Evolutionary conservation across 345 rosid species (phyloP).

Genomic region (Kernera saxatilis): DNA sequence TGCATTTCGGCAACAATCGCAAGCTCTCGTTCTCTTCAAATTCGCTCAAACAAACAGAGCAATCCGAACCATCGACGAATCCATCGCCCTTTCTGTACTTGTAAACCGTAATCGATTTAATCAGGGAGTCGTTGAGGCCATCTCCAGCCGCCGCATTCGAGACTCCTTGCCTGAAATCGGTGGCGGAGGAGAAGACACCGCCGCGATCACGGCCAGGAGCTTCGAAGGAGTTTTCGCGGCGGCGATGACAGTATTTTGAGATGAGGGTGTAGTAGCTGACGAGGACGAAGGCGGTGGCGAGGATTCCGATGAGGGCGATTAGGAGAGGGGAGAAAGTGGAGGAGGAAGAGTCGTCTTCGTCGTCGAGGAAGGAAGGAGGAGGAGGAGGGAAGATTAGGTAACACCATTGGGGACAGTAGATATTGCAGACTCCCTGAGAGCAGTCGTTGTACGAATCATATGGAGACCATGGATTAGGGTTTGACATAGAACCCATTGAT

Average conservation of each 20-base stretch:
- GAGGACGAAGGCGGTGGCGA: conserved; percentile 64
- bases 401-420: conserved; percentile 88
- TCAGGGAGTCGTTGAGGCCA: conserved; percentile 57
- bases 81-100: conserved; percentile 54
- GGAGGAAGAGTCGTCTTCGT: conserved; percentile 30
- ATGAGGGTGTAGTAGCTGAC: conserved; percentile 69
- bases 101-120: conserved; percentile 50
- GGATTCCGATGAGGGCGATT: conserved; percentile 64
- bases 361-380: conserved; percentile 46
- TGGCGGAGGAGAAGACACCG: neutral
- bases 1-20: conserved; percentile 65
- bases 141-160: neutral
- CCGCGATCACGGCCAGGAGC: neutral
- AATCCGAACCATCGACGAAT: conserved; percentile 52
- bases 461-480: conserved; percentile 32
- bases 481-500: conserved; percentile 28
- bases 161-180: conserved; percentile 7
- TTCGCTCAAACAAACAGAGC: conserved; percentile 73
- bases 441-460: conserved; percentile 68
- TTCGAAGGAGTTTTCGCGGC: conserved; percentile 13
- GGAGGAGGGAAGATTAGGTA: conserved; percentile 73
- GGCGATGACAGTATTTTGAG: conserved; percentile 54
- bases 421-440: conserved; percentile 69
- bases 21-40: conserved; percentile 67
- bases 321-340: conserved; percentile 63